Evolutionary conservation across 768 basidiomycete species (phyloP).

Genomic region (Termitomyces bulborhizus): DNA sequence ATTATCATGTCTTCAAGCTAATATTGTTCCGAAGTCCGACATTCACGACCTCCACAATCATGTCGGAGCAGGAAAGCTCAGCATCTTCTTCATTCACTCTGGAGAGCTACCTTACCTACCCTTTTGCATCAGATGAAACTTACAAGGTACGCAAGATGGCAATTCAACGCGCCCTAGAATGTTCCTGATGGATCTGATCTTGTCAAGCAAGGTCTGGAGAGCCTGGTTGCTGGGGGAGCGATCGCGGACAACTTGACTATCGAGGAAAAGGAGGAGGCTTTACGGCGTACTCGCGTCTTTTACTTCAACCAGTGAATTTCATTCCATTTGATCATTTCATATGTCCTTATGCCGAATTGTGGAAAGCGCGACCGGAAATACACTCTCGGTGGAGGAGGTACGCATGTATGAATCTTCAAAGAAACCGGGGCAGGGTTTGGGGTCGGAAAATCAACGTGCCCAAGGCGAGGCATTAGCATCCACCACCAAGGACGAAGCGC

Average conservation of each 20-base stretch:
- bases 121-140: constrained; percentile 49
- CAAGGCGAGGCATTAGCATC: background rate
- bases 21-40: background rate
- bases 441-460: background rate
- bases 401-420: constrained; percentile 26
- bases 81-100: background rate
- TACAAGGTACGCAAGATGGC: constrained; percentile 45
- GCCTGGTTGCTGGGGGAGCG: constrained; percentile 40
- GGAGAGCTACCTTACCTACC: constrained; percentile 32
- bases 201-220: constrained; percentile 60
- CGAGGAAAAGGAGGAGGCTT: constrained; percentile 37
- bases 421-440: background rate
- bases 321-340: background rate
- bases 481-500: constrained; percentile 24
- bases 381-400: constrained; percentile 36
- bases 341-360: background rate
- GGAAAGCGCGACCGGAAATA: constrained; percentile 32
- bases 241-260: constrained; percentile 26
- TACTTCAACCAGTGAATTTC: constrained; percentile 59
- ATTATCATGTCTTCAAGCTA: too few species aligned
- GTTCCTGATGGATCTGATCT: constrained; percentile 11
- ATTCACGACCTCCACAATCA: background rate
- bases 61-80: constrained; percentile 1
- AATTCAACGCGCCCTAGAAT: background rate
- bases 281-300: constrained; percentile 55